Base-by-base conservation (phyloP, 495 filamentous ascomycete species). In the Mytilinidion resinicola region DNA sequence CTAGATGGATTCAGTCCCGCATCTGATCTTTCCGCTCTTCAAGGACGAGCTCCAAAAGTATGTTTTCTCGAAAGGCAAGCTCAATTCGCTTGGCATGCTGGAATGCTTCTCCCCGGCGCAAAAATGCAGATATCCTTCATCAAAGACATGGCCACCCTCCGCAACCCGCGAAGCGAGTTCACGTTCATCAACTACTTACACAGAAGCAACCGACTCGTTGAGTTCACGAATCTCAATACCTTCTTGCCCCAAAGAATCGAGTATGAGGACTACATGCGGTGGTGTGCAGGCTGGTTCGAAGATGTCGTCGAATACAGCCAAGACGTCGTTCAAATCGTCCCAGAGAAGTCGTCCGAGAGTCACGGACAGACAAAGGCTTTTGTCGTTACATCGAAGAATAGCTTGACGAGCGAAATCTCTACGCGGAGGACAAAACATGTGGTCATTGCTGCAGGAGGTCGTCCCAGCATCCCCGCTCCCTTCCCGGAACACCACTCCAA, bases 121-220 rank as follows among this genome's bases (percentile, higher is more conserved):
- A 88, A 86, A 69, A 98, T 98, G 92, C 92, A 98, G 71, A 96
- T 98, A 57, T 92, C 89, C 35, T 98, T 96, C 78, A 78, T 98
- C 72, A 98, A 98, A 76, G 93, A 96, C 65, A 78, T 98, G 57
- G 92, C 93, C 10, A 93, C 90, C 9, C 73, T 96, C 44, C 80
- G 92, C 39, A 84, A 96, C 62, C 92, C 92, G 2, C 83, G 86
- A 56, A 95, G 89, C 53, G 77, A 90, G 62, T 98, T 96, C 74
- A 96, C 92, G 5, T 98, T 98, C 73, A 76, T 96, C 59, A 96
- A 96, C 70, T 96, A 96, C 69, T 80, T 98, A 2, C 84, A 92
- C 73, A 70, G 79, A 60, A 83, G 95, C 61, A 77, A 80, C 48
- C 80, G 93, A 7, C 78, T 98, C 39, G 82, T 95, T 44, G 81